Conservation (phyloP, 352 stramenopile genomes). For the Pythium brachiatum region DNA sequence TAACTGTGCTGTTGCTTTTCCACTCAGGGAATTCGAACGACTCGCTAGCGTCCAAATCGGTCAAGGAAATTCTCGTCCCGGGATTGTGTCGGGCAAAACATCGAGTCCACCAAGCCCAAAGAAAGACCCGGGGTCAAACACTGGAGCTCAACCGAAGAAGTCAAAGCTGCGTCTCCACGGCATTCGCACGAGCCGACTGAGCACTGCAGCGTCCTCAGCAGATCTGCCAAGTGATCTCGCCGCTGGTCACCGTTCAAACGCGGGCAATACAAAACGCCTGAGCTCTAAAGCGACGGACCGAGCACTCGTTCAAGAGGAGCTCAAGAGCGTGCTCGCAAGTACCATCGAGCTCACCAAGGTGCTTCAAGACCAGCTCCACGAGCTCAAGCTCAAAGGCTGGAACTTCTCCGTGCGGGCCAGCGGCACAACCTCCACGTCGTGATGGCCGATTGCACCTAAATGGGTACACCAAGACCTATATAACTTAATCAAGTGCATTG, state of each 20-base stretch:
- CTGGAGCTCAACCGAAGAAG: slow-evolving; percentile 2
- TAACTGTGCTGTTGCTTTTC: slow-evolving; percentile 31
- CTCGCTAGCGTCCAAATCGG: slow-evolving; percentile 60
- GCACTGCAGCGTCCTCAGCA: neutral
- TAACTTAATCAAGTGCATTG: slow-evolving; percentile 10
- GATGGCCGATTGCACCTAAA: slow-evolving; percentile 2
- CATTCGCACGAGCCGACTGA: slow-evolving; percentile 24
- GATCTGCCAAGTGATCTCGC: slow-evolving; percentile 1
- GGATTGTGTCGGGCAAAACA: neutral
- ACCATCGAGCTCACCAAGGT: slow-evolving; percentile 72
- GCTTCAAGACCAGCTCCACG: slow-evolving; percentile 70
- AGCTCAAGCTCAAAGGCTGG: slow-evolving; percentile 80
- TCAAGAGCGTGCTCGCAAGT: slow-evolving; percentile 55
- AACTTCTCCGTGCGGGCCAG: slow-evolving; percentile 42
- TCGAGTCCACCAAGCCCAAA: neutral
- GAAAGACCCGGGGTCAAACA: neutral
- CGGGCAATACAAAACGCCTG: slow-evolving; percentile 17
- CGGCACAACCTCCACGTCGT: slow-evolving; percentile 4
- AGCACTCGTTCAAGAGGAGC: slow-evolving; percentile 66
- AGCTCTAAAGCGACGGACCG: slow-evolving; percentile 41
- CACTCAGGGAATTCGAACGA: slow-evolving; percentile 75
- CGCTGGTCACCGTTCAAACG: neutral
- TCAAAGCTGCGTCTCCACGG: slow-evolving; percentile 27
- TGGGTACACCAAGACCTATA: neutral
- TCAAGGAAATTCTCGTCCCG: slow-evolving; percentile 29